phyloP scores from a whole-genome alignment of 345 rosid genomes.

The Barbarea vulgaris region DNA sequence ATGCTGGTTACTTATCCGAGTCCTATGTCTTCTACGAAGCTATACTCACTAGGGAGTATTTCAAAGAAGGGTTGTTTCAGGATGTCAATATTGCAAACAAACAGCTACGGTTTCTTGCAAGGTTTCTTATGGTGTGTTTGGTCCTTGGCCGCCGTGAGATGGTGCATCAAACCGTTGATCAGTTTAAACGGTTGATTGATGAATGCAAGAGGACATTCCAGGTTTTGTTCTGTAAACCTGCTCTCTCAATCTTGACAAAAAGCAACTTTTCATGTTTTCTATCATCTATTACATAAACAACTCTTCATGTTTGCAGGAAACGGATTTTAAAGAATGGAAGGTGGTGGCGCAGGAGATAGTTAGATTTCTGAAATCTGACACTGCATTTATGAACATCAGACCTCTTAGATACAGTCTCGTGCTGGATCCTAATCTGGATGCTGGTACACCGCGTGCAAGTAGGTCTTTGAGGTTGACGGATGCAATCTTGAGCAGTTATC shows the following conservation, averaged over 20 bases:
- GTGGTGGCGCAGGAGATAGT: slow-evolving; percentile 91
- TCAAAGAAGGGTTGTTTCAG: slow-evolving; percentile 83
- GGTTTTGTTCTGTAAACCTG: slow-evolving; percentile 45
- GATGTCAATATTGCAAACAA: slow-evolving; percentile 85
- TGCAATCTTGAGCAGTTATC: slow-evolving; percentile 89
- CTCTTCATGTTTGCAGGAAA: slow-evolving; percentile 61
- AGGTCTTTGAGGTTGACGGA: slow-evolving; percentile 76
- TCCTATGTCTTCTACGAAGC: slow-evolving; percentile 92
- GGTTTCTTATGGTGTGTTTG: slow-evolving; percentile 93
- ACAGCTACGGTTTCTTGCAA: slow-evolving; percentile 83
- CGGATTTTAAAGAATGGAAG: slow-evolving; percentile 97
- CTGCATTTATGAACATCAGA: slow-evolving; percentile 91
- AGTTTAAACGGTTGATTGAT: slow-evolving; percentile 76
- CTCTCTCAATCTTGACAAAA: background rate
- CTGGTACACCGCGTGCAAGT: slow-evolving; percentile 47
- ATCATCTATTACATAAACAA: background rate
- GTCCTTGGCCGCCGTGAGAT: slow-evolving; percentile 77
- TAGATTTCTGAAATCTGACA: slow-evolving; percentile 94
- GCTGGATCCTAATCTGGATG: slow-evolving; percentile 72
- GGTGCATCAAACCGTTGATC: slow-evolving; percentile 83
- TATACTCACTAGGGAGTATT: slow-evolving; percentile 77
- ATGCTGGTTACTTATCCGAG: slow-evolving; percentile 74
- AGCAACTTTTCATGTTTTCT: background rate
- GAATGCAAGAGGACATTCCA: slow-evolving; percentile 90
- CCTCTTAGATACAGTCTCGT: slow-evolving; percentile 92